Evolutionary conservation across 345 rosid species (phyloP).

Genomic region (Boechera stricta): DNA sequence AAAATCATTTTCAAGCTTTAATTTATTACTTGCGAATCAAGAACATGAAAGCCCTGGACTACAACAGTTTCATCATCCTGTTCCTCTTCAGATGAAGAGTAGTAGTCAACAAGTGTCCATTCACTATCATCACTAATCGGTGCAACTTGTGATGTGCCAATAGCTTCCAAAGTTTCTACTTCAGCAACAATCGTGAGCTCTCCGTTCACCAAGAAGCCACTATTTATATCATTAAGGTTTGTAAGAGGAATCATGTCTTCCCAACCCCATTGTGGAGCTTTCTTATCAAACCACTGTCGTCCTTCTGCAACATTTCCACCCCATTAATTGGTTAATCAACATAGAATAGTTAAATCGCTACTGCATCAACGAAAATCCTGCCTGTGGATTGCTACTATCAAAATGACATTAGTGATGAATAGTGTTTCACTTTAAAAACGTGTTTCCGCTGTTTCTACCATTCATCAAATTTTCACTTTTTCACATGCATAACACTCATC

Average conservation of each 20-base stretch:
- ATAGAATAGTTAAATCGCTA: neutral
- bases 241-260: slow-evolving; percentile 6
- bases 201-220: slow-evolving; percentile 56
- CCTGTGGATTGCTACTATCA: neutral
- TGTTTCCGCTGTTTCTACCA: neutral
- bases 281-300: slow-evolving; percentile 11
- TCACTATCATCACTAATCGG: neutral
- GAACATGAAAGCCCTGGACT: slow-evolving; percentile 22
- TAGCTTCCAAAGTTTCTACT: slow-evolving; percentile 38
- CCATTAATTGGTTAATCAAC: neutral
- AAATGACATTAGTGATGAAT: neutral
- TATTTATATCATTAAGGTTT: neutral
- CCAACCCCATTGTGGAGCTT: neutral
- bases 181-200: slow-evolving; percentile 67
- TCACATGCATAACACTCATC: neutral
- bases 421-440: neutral
- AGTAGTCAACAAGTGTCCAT: slow-evolving; percentile 3
- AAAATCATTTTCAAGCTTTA: neutral
- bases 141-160: neutral
- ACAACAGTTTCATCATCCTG: neutral
- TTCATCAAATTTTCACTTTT: neutral
- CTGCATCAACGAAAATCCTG: neutral
- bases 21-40: neutral
- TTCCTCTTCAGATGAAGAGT: slow-evolving; percentile 5
- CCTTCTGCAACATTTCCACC: slow-evolving; percentile 10